These are phyloP conservation scores for Graphiopsis chlorocephala DNA, from an alignment of 2,329 filamentous ascomycete species.

Conservation along the genomic window DNA sequence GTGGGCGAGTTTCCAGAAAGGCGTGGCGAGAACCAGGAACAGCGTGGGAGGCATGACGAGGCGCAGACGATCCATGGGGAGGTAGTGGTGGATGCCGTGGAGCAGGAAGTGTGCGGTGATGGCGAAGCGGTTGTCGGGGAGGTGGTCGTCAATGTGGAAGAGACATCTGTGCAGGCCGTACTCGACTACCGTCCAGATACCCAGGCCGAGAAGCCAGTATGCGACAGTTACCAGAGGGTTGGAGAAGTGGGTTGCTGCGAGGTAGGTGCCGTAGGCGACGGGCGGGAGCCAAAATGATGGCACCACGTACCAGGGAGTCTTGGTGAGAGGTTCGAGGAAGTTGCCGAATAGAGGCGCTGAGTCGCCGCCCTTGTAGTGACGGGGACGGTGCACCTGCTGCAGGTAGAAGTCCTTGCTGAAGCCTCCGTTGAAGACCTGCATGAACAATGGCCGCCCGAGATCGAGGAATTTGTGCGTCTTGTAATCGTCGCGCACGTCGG, in stretches of 20 bases:
- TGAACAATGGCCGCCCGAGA: slow-evolving; percentile 75
- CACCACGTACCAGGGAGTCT: slow-evolving; percentile 92
- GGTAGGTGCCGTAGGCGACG: slow-evolving; percentile 67
- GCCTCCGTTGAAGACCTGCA: slow-evolving; percentile 82
- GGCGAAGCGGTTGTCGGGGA: slow-evolving; percentile 87
- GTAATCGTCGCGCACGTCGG: slow-evolving; percentile 72
- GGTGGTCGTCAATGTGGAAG: slow-evolving; percentile 90
- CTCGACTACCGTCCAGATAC: slow-evolving; percentile 85
- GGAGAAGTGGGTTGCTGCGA: slow-evolving; percentile 61
- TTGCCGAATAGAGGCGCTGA: slow-evolving; percentile 96
- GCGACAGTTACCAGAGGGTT: slow-evolving; percentile 44
- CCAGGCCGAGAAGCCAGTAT: slow-evolving; percentile 70
- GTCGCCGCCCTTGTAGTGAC: slow-evolving; percentile 90
- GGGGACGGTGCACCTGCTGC: slow-evolving; percentile 89
- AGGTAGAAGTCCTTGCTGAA: slow-evolving; percentile 97
- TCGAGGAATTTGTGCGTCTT: slow-evolving; percentile 93
- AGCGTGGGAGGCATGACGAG: slow-evolving; percentile 95
- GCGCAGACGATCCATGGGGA: slow-evolving; percentile 98
- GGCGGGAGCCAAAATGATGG: slow-evolving; percentile 82
- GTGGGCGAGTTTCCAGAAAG: slow-evolving; percentile 92
- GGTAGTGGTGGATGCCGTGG: slow-evolving; percentile 95
- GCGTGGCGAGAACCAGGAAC: slow-evolving; percentile 76
- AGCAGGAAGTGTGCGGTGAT: slow-evolving; percentile 89
- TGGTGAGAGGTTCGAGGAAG: slow-evolving; percentile 94
- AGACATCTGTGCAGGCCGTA: slow-evolving; percentile 85